Evolutionary conservation across 805 yeast genomes (phyloP), one percentile per base, ranked within the genome.

Genomic region (Candida saitoana): DNA sequence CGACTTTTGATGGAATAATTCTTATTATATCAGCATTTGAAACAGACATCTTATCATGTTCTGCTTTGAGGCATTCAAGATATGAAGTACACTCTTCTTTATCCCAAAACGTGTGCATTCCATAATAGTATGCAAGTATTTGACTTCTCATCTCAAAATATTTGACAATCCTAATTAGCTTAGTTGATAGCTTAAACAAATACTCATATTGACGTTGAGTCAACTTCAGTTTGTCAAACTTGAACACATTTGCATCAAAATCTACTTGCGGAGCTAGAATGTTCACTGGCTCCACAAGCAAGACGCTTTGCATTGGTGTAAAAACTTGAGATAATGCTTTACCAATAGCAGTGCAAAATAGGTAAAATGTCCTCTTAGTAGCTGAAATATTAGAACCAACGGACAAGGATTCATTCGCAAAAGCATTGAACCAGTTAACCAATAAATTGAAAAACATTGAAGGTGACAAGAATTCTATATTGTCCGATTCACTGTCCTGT

Each of bases 271-370:
- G 63, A 31, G 52, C 52, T n/a, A 65, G 44, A 3, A 67, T 51
- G 43, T 64, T 48, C 31, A 63, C 51, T 12, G 70, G 53, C 38
- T 69, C 74, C 15, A 63, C 58, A 16, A 63, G 41, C 50, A 65
- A 46, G 3, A 68, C 47, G 5, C 66, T 56, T 45, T 69, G 54
- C 4, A 69, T 54, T 3, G 69, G 66, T 0, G 72, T 50, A 16
- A 63, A 51, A 1, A 63, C 56, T 36, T 68, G 64, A 18, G 49
- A 43, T 22, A 69, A 46, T 5, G 65, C 48, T 42, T 58, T 65
- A 0, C 71, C 74, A 18, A 65, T 49, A 1, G 69, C 67, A 19
- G 48, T 53, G 48, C 49, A 68, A 36, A 67, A 66, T 29, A 68
- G 52, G 42, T 61, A 62, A 37, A 67, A 56, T 3, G 62, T 56